Percentiles rank a stretch among this genome's conserved stretches.
Conservation (phyloP, 192 early-diverging fungal species). For the Coemansia sp. region DNA sequence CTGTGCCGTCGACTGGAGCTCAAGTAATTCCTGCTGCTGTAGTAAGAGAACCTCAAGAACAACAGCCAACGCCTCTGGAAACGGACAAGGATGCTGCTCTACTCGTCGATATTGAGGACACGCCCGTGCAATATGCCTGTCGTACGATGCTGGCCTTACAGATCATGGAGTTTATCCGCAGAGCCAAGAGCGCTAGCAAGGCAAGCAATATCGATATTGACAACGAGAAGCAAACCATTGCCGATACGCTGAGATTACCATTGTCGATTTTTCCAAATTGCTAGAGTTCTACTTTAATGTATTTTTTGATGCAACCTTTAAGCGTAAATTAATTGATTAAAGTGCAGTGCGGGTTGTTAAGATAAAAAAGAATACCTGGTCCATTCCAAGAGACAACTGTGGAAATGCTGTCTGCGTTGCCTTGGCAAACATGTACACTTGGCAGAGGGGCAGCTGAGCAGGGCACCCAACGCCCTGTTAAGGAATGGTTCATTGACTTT, state of each 20-base stretch:
- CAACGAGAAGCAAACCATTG: conserved; percentile 31
- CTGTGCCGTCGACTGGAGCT: background rate
- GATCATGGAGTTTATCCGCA: conserved; percentile 39
- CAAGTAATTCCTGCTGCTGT: background rate
- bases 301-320: too few relatives aligned
- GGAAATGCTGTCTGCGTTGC: too few relatives aligned
- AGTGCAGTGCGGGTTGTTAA: too few relatives aligned
- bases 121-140: conserved; percentile 51
- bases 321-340: too few relatives aligned
- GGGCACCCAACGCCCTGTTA: too few relatives aligned
- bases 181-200: background rate
- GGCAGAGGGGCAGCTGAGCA: too few relatives aligned
- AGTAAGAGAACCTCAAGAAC: background rate
- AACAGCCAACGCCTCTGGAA: background rate
- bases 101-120: conserved; percentile 50
- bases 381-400: too few relatives aligned
- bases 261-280: conserved; percentile 15
- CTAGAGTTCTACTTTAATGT: too few relatives aligned
- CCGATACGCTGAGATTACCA: conserved; percentile 31
- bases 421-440: too few relatives aligned
- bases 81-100: conserved; percentile 5
- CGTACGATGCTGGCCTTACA: conserved; percentile 50
- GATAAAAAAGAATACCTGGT: too few relatives aligned
- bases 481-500: too few relatives aligned
- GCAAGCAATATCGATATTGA: conserved; percentile 11